These are phyloP conservation scores for Amanita fuliginea DNA, from an alignment of 768 basidiomycete species.

Conservation along the genomic window DNA sequence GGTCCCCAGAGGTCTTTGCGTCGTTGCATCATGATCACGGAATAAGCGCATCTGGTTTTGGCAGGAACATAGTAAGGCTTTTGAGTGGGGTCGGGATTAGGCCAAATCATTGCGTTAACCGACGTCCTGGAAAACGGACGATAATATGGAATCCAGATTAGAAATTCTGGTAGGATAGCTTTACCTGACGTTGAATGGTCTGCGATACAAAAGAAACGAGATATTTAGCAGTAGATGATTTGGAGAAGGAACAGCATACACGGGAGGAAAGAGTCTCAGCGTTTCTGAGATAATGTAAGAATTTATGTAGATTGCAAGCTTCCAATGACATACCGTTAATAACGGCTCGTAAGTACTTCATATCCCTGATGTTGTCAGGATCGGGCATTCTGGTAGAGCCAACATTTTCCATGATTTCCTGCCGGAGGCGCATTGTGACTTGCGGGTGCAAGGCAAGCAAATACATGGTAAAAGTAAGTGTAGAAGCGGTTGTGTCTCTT, in stretches of 20 bases:
- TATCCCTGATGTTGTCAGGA: slow-evolving; percentile 44
- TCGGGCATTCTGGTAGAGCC: slow-evolving; percentile 38
- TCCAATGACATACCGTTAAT: slow-evolving; percentile 37
- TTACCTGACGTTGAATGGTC: slow-evolving; percentile 42
- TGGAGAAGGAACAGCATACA: slow-evolving; percentile 20
- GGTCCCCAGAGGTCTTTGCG: slow-evolving; percentile 62
- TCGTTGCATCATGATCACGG: slow-evolving; percentile 55
- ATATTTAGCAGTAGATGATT: too few relatives aligned
- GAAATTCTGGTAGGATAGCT: too few relatives aligned
- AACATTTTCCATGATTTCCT: slow-evolving; percentile 44
- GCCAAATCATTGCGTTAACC: slow-evolving; percentile 36
- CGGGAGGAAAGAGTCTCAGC: slow-evolving; percentile 44
- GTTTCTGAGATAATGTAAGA: slow-evolving; percentile 25
- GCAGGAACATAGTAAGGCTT: slow-evolving; percentile 46
- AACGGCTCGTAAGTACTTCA: slow-evolving; percentile 55
- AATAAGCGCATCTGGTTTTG: slow-evolving; percentile 38
- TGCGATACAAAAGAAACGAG: slow-evolving; percentile 6
- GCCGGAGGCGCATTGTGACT: slow-evolving; percentile 34
- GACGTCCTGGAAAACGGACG: slow-evolving; percentile 23
- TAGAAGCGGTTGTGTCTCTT: slow-evolving; percentile 34
- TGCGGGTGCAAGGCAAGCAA: slow-evolving; percentile 42
- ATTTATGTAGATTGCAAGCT: background rate
- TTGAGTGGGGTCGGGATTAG: slow-evolving; percentile 30
- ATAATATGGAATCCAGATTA: too few relatives aligned
- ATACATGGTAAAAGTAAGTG: slow-evolving; percentile 30